These are phyloP conservation scores for Daucus carota DNA, from an alignment of 129 eudicot genomes.

Conservation along the genomic window DNA sequence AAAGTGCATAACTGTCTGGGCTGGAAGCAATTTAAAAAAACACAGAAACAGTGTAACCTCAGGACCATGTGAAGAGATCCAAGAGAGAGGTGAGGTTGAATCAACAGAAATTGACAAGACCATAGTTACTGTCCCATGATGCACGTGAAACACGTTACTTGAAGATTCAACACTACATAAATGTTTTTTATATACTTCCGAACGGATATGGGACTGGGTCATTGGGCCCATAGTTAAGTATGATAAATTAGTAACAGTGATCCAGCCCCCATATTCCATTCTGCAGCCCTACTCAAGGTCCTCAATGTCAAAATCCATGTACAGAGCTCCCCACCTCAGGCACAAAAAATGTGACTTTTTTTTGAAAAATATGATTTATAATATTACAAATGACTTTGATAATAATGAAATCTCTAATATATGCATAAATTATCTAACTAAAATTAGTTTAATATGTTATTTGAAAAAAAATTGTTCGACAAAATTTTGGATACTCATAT, in stretches of 20 bases:
- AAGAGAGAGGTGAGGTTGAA: neutral
- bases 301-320: neutral
- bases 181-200: neutral
- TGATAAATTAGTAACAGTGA: neutral
- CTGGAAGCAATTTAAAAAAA: neutral
- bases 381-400: too few species aligned
- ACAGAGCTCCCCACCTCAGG: too few species aligned
- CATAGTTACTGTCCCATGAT: neutral
- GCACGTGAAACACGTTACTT: constrained; percentile 4
- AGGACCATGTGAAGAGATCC: neutral
- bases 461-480: too few species aligned
- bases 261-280: neutral
- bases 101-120: neutral
- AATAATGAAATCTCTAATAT: too few species aligned
- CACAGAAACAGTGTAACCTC: neutral
- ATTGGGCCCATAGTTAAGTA: neutral
- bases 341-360: too few species aligned
- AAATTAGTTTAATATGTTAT: too few species aligned
- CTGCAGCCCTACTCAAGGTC: neutral
- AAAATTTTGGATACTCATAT: too few species aligned
- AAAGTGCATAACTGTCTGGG: neutral
- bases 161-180: neutral
- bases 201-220: neutral
- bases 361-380: too few species aligned
- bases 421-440: too few species aligned